Percentiles rank a stretch among this genome's conserved stretches.
These are phyloP conservation scores for Tuber brumale DNA, from an alignment of 495 filamentous ascomycete genomes.

Conservation along the genomic window DNA sequence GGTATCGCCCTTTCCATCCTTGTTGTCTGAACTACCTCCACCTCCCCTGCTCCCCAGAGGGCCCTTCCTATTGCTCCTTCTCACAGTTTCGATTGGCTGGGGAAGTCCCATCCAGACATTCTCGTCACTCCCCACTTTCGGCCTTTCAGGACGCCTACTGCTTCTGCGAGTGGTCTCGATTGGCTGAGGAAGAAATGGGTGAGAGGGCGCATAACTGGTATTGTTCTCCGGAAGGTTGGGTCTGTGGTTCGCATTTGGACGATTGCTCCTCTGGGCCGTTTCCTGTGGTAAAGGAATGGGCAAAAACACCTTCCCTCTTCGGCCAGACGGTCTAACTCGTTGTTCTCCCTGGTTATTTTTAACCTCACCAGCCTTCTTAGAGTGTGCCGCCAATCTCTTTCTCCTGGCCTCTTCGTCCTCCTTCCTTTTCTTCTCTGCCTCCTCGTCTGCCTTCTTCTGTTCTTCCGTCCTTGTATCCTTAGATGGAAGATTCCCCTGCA, in stretches of 20 bases:
- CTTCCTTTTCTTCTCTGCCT: slow-evolving; percentile 32
- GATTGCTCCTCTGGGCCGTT: slow-evolving; percentile 34
- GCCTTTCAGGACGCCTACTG: slow-evolving; percentile 28
- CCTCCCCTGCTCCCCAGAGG: slow-evolving; percentile 11
- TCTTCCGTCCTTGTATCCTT: slow-evolving; percentile 13
- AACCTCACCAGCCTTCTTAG: background rate
- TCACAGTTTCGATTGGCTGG: slow-evolving; percentile 38
- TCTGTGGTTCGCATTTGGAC: slow-evolving; percentile 36
- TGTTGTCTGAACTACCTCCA: slow-evolving; percentile 1
- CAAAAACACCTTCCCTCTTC: slow-evolving; percentile 39
- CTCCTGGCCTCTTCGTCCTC: slow-evolving; percentile 36
- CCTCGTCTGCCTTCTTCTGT: slow-evolving; percentile 31
- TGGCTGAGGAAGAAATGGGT: slow-evolving; percentile 38
- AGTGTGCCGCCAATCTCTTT: slow-evolving; percentile 30
- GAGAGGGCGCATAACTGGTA: slow-evolving; percentile 31
- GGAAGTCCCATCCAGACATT: slow-evolving; percentile 37
- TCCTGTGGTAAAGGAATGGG: slow-evolving; percentile 38
- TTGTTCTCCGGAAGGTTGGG: slow-evolving; percentile 33
- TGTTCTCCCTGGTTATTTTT: background rate
- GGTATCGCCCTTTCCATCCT: slow-evolving; percentile 31
- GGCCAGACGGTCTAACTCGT: slow-evolving; percentile 21
- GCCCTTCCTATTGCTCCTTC: slow-evolving; percentile 34
- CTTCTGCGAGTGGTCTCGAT: slow-evolving; percentile 40
- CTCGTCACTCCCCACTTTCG: slow-evolving; percentile 27
- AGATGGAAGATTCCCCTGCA: background rate